Evolutionary conservation across 306 rosid species (phyloP).

Genomic region (Cajanus cajan): DNA sequence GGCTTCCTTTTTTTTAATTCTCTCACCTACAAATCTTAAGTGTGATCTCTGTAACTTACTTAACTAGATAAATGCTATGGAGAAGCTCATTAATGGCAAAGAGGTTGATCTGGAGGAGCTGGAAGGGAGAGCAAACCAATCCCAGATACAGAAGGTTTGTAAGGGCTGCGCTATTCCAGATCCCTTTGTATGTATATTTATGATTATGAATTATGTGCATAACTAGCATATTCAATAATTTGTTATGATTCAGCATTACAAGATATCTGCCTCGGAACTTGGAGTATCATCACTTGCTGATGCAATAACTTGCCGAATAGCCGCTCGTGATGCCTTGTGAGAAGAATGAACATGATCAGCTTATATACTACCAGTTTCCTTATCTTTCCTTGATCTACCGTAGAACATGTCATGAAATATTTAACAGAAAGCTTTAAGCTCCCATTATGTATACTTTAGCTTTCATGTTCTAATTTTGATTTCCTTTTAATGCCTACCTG

Average conservation of each 20-base stretch:
- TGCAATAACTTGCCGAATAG: constrained; percentile 76
- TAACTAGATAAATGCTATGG: constrained; percentile 57
- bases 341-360: constrained; percentile 29
- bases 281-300: constrained; percentile 76
- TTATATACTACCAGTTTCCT: constrained; percentile 15
- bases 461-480: background rate
- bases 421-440: constrained; percentile 10
- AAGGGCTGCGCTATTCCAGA: background rate
- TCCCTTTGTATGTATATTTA: background rate
- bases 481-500: background rate
- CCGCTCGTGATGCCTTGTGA: constrained; percentile 82
- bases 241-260: constrained; percentile 70
- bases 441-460: background rate
- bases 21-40: background rate
- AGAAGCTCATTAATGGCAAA: constrained; percentile 66
- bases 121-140: constrained; percentile 65
- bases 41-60: background rate
- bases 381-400: background rate
- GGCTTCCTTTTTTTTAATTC: background rate
- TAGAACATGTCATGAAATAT: background rate
- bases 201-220: background rate
- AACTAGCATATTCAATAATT: constrained; percentile 18
- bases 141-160: constrained; percentile 77
- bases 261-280: constrained; percentile 63
- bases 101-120: constrained; percentile 74